These are phyloP conservation scores for Podospora fimiseda DNA, from an alignment of 495 filamentous ascomycete genomes.

Conservation along the genomic window DNA sequence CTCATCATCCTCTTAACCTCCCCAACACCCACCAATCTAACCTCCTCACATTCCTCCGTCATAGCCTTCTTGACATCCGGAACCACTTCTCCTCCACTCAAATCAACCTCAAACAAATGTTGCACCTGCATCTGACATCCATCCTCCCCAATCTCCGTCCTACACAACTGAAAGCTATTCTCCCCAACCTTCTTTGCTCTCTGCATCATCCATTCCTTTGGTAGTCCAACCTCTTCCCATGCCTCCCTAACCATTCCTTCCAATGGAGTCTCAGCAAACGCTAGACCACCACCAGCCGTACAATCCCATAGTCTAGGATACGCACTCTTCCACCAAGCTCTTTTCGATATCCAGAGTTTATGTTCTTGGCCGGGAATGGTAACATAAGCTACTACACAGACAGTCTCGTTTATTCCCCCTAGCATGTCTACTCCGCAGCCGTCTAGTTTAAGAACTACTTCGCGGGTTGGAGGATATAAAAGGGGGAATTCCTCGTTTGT, in stretches of 20 bases:
- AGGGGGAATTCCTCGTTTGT: not conserved
- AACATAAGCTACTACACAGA: not conserved
- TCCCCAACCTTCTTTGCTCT: not conserved
- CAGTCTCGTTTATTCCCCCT: not conserved
- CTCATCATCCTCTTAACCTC: not conserved
- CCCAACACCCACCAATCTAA: not conserved
- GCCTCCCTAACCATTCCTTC: not conserved
- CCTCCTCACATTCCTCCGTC: too few relatives aligned
- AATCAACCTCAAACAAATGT: not conserved
- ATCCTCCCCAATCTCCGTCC: slow-evolving; percentile 1
- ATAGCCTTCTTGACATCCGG: too few relatives aligned
- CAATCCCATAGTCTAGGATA: not conserved
- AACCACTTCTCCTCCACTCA: not conserved
- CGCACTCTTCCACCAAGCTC: not conserved
- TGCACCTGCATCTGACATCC: slow-evolving; percentile 1
- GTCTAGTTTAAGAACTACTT: not conserved
- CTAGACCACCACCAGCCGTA: not conserved
- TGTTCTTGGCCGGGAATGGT: not conserved
- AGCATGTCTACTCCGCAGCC: slow-evolving; percentile 1
- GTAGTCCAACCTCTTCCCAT: not conserved
- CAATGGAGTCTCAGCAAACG: not conserved
- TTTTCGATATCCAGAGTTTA: not conserved
- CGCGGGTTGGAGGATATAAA: not conserved
- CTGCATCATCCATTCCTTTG: not conserved
- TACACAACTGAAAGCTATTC: not conserved